phyloP scores from a whole-genome alignment of 345 rosid genomes.

The Eucalyptus coolabah region DNA sequence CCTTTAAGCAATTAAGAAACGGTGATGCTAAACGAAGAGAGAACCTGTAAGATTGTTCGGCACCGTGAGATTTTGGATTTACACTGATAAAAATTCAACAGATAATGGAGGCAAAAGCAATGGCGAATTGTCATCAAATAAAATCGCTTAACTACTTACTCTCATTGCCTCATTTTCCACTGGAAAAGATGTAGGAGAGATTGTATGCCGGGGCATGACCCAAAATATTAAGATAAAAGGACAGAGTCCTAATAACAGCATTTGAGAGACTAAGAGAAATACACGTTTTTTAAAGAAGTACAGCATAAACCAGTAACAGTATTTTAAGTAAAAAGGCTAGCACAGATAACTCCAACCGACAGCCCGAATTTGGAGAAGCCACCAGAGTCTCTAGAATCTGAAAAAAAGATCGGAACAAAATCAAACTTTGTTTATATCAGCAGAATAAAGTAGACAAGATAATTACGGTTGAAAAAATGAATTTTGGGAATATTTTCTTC shows the following conservation, averaged over 20 bases:
- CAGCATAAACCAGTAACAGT: too few species aligned
- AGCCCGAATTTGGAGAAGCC: background rate
- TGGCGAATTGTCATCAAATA: background rate
- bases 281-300: too few species aligned
- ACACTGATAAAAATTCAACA: background rate
- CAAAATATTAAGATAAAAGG: too few species aligned
- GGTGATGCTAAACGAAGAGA: background rate
- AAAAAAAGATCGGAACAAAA: background rate
- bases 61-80: background rate
- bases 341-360: too few species aligned
- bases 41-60: background rate
- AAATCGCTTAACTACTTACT: background rate
- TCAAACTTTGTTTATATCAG: background rate
- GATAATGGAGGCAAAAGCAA: too few species aligned
- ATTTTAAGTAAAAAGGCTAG: background rate
- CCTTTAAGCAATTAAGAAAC: background rate
- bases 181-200: too few species aligned
- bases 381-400: background rate
- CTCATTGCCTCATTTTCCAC: too few species aligned
- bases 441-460: too few species aligned
- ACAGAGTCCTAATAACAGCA: background rate
- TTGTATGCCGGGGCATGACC: too few species aligned
- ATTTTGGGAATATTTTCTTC: too few species aligned
- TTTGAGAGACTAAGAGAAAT: too few species aligned
- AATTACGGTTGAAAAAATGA: background rate